Conservation (phyloP, 352 stramenopile genomes). For the Phytophthora pinifolia region DNA sequence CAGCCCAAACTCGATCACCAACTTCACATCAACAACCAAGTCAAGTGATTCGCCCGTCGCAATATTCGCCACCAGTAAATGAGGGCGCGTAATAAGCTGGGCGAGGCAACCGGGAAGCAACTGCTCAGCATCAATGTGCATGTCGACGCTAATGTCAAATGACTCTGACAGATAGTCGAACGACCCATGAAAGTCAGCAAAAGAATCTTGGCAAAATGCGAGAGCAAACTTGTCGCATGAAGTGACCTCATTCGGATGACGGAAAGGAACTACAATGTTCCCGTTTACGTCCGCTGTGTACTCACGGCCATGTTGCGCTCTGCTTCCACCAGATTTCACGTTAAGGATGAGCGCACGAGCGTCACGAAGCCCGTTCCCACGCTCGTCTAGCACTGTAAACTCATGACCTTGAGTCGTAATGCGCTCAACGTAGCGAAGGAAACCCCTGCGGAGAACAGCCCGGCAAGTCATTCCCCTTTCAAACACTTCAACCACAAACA, state of each 20-base stretch:
- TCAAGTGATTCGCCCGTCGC: slow-evolving; percentile 17
- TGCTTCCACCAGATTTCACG: slow-evolving; percentile 33
- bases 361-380: slow-evolving; percentile 36
- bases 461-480: slow-evolving; percentile 55
- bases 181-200: slow-evolving; percentile 41
- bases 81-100: slow-evolving; percentile 31
- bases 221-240: slow-evolving; percentile 44
- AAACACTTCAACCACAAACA: slow-evolving; percentile 68
- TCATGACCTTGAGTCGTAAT: slow-evolving; percentile 49
- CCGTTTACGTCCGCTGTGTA: slow-evolving; percentile 33
- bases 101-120: slow-evolving; percentile 43
- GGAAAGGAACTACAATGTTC: slow-evolving; percentile 47
- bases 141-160: slow-evolving; percentile 36
- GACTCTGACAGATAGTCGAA: slow-evolving; percentile 44
- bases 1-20: slow-evolving; percentile 32
- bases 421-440: slow-evolving; percentile 48
- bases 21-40: slow-evolving; percentile 25
- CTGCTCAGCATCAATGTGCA: slow-evolving; percentile 58
- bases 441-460: slow-evolving; percentile 58
- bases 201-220: slow-evolving; percentile 35
- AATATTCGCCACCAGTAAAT: slow-evolving; percentile 25
- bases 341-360: slow-evolving; percentile 43
- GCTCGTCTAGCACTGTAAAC: slow-evolving; percentile 54
- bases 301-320: slow-evolving; percentile 35
- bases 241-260: slow-evolving; percentile 23